Evolutionary conservation across 2,329 filamentous ascomycete species (phyloP), one percentile per base, ranked within the genome.

Genomic region (Colletotrichum karsti): DNA sequence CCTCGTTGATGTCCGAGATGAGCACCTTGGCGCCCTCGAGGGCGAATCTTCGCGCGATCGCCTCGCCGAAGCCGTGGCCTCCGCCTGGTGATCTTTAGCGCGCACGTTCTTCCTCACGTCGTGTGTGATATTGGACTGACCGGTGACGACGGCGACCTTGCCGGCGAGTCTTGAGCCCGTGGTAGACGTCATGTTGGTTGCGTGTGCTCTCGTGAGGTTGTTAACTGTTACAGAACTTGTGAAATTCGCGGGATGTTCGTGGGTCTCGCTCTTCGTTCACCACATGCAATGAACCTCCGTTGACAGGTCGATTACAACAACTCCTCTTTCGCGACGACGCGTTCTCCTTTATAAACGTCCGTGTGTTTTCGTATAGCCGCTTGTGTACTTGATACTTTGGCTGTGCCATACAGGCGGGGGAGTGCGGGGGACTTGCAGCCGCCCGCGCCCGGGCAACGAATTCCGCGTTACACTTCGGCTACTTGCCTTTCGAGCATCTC

Each of bases 21-120:
- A 92, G 76, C 35, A 92, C 88, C 69, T 84, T 84, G 55, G 84
- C 85, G 41, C 90, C 90, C 77, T 92, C 89, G 24, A 83, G 75
- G 6, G 84, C 81, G 75, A 91, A 91, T 61, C 87, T 86, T 61
- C 83, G 79, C 0, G 85, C 86, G 58, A 91, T 91, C 35, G 85
- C 88, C 63, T 85, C 87, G 61, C 90, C 90, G 71, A 92, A 92
- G 2, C 90, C 90, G 10, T 67, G 64, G 2, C 64, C 64, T 10
- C 64, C 64, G n/a, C 64, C 64, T 67, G 7, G 4, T n/a, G 8
- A 2, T 24, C 15, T 15, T 61, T 18, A 55, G 48, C 8, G n/a
- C 9, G 18, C 8, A 4, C 51, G 1, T 18, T 13, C 8, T 18
- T 12, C 13, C 26, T 15, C 10, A 13, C 18, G 24, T 24, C 13